Percentiles rank a stretch among this genome's conserved stretches.
These are phyloP conservation scores for Gossypium aridum DNA, from an alignment of 441 rosid species.

Conservation along the genomic window DNA sequence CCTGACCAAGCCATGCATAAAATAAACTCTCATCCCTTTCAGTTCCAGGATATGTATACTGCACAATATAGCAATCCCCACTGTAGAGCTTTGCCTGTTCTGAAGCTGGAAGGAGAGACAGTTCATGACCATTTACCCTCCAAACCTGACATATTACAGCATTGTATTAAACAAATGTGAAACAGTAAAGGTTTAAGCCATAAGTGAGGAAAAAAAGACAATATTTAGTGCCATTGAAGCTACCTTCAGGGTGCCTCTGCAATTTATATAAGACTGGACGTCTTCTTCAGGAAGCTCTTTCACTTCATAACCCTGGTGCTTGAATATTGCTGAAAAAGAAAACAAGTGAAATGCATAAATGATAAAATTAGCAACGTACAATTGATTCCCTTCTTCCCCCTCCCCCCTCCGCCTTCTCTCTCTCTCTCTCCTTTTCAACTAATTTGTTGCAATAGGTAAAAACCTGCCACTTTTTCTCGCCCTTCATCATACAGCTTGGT, in stretches of 20 bases:
- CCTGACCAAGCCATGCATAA: slow-evolving; percentile 75
- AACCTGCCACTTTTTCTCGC: slow-evolving; percentile 95
- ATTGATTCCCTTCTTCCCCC: neutral
- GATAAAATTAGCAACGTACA: neutral
- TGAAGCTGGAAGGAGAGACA: slow-evolving; percentile 46
- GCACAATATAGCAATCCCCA: slow-evolving; percentile 84
- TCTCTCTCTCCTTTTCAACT: slow-evolving; percentile 6
- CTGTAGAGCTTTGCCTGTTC: slow-evolving; percentile 71
- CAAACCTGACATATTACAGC: slow-evolving; percentile 48
- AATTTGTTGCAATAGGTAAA: slow-evolving; percentile 17
- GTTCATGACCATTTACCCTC: slow-evolving; percentile 57
- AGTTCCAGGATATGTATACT: slow-evolving; percentile 63
- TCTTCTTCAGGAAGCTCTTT: slow-evolving; percentile 78
- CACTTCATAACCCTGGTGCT: slow-evolving; percentile 70
- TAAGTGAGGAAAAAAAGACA: slow-evolving; percentile 6
- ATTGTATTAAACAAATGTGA: slow-evolving; percentile 12
- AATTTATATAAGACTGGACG: slow-evolving; percentile 46
- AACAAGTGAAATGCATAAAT: slow-evolving; percentile 11
- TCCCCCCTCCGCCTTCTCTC: slow-evolving; percentile 4
- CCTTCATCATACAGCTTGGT: slow-evolving; percentile 77
- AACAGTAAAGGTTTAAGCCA: slow-evolving; percentile 12
- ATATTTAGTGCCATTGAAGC: slow-evolving; percentile 7
- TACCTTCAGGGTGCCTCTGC: slow-evolving; percentile 73
- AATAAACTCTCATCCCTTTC: slow-evolving; percentile 64
- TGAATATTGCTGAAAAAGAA: slow-evolving; percentile 46